Base-by-base conservation (phyloP, 1,284 basidiomycete genomes). In the Rhodotorula sp. region DNA sequence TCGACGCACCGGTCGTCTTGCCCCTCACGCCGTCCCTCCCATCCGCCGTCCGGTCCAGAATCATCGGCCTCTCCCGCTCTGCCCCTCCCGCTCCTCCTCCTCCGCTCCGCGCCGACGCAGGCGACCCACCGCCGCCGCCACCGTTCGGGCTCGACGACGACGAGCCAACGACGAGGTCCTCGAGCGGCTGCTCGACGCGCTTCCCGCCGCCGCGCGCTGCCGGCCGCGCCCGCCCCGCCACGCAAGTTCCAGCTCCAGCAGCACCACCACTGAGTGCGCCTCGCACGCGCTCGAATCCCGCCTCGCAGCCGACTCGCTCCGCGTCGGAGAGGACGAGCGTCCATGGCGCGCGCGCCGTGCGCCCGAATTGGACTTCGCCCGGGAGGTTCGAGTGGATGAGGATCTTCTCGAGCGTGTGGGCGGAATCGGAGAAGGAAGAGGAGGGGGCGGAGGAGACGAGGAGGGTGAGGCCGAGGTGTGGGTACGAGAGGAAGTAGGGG, bases 401-500 rank as follows among this genome's bases (percentile, higher is more conserved):
- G 23, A 79, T 60, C 61, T 80, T 80, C 17, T 65, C 27, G 52
- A 79, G 71, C 8, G 44, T 46, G 53, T 79, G 71, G 8, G 58
- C 19, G 19, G 19, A 19, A 1, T 14, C 13, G 41, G 64, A 45
- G 13, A 70, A 61, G 1, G 73, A 58, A 61, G 73, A 49, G 25
- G 57, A 58, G 61, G 73, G 46, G 25, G 57, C 17, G 23, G 66
- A 50, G 25, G 68, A 61, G 49, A 77, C 60, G 23, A 80, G 68
- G 67, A 80, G 77, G 34, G 78, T 78, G 42, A 80, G 52, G 45
- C 78, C 79, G 25, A 77, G 66, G 46, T 75, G 70, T 7, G 78
- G 78, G 71, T 79, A 78, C 46, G 78, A 79, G 66, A 74, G 71
- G 61, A 80, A 80, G 71, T 79, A 79, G 21, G 75, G 69, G 63